Base-by-base conservation (phyloP, 495 filamentous ascomycete genomes). In the Penicillium turbatum region DNA sequence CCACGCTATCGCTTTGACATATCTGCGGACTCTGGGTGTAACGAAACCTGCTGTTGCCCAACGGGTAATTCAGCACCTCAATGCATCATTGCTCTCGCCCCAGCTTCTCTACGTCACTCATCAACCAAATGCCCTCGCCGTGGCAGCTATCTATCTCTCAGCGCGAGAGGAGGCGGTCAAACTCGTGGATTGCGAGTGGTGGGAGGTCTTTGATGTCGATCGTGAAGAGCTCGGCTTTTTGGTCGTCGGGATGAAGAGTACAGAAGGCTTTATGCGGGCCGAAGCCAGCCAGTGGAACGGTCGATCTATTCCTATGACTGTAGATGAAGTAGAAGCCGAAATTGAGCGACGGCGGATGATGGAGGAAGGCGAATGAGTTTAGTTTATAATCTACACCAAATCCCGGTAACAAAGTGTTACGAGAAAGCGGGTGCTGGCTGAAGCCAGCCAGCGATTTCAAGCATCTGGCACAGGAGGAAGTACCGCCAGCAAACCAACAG, bases 181-280 rank as follows among this genome's bases (percentile, higher is more conserved):
- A 65, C 76, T 97, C 68, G 87, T 92, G 2, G 85, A 85, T 44
- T 77, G 73, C 21, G 86, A 89, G 45, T 98, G 93, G 93, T 98
- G 93, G 93, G 91, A 95, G 71, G 88, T 97, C 0, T 97, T 98
- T 69, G 93, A 98, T 73, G 88, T 91, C n/a, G 92, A 97, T 44
- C 1, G 95, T 17, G 93, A 98, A 77, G 91, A 96, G 66, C 74
- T 97, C 42, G 93, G 93, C 3, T 97, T 97, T 61, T 62, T 98
- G 57, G 92, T 95, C 11, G 89, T 96, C 24, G 91, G 76, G 0
- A 83, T 98, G 82, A 72, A 81, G 43, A 96, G 92, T 51, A 76
- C 92, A 40, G 86, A 87, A 57, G 85, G 82, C 0, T 92, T 87
- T 69, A 85, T 82, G 38, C 65, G 62, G 45, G 72, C 65, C 7